phyloP scores from a whole-genome alignment of 2,329 filamentous ascomycete genomes.

The Diaporthe citriasiana region DNA sequence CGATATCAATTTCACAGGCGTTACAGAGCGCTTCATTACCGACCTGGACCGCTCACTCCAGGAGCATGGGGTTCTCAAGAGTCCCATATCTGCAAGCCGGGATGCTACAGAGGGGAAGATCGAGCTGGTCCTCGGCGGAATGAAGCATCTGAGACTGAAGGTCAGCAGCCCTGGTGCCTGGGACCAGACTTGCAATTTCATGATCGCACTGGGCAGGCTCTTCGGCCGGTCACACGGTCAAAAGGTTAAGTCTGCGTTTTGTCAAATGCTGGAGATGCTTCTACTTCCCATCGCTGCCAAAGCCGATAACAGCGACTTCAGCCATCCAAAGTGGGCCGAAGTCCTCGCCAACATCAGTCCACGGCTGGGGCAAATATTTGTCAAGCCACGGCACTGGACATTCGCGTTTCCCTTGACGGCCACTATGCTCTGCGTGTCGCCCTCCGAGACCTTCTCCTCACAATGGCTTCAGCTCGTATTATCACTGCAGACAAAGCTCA shows the following conservation, averaged over 20 bases:
- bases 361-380: conserved; percentile 85
- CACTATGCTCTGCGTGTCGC: conserved; percentile 88
- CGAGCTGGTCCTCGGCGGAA: conserved; percentile 88
- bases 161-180: conserved; percentile 81
- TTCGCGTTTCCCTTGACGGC: conserved; percentile 90
- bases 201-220: conserved; percentile 83
- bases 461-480: conserved; percentile 90
- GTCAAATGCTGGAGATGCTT: conserved; percentile 89
- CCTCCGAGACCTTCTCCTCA: conserved; percentile 83
- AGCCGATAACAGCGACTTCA: conserved; percentile 81
- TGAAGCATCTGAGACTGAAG: conserved; percentile 89
- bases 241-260: conserved; percentile 93
- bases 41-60: conserved; percentile 85
- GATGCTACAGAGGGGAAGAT: conserved; percentile 84
- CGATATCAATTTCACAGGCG: conserved; percentile 87
- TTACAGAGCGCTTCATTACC: conserved; percentile 83
- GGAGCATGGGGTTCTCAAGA: conserved; percentile 79
- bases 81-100: conserved; percentile 67
- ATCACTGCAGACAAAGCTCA: conserved; percentile 83
- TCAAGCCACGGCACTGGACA: conserved; percentile 93
- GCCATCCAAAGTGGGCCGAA: conserved; percentile 86
- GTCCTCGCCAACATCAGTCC: conserved; percentile 85
- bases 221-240: conserved; percentile 90
- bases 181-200: conserved; percentile 90
- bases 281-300: conserved; percentile 89